Conservation (phyloP, 371 early-diverging fungal species). For the Gilbertella persicaria region DNA sequence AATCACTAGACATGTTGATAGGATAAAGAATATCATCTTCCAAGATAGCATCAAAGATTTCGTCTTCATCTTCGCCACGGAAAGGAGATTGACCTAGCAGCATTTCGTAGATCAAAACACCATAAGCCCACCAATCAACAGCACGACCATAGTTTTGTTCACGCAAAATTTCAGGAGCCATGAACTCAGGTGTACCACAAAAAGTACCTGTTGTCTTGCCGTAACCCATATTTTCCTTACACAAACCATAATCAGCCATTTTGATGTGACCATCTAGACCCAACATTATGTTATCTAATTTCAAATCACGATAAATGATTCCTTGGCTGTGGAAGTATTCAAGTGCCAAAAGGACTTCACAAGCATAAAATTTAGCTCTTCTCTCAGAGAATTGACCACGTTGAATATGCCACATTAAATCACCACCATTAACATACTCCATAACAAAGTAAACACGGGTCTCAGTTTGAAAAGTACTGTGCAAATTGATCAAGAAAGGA, state of each 20-base stretch:
- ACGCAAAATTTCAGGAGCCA: constrained; percentile 76
- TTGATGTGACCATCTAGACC: constrained; percentile 95
- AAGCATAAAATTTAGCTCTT: constrained; percentile 95
- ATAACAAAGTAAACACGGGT: constrained; percentile 97
- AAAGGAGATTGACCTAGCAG: constrained; percentile 93
- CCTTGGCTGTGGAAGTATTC: constrained; percentile 59
- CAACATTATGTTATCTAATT: constrained; percentile 51
- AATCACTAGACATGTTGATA: constrained; percentile 88
- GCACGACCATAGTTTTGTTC: constrained; percentile 83
- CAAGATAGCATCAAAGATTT: constrained; percentile 95
- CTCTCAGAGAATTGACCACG: constrained; percentile 84
- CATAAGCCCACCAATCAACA: constrained; percentile 96
- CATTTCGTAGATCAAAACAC: constrained; percentile 96
- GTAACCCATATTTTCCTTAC: constrained; percentile 57
- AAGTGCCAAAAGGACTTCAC: constrained; percentile 95
- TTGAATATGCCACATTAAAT: constrained; percentile 98
- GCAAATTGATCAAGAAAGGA: constrained; percentile 97
- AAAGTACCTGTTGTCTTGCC: constrained; percentile 77
- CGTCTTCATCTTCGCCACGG: constrained; percentile 93
- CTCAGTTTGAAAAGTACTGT: constrained; percentile 95
- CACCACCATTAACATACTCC: constrained; percentile 99
- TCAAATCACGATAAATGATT: constrained; percentile 55
- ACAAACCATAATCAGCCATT: constrained; percentile 96
- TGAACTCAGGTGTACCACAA: constrained; percentile 91
- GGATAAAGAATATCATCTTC: constrained; percentile 94